These are phyloP conservation scores for Gossypium schwendimanii DNA, from an alignment of 441 rosid genomes.

Conservation along the genomic window DNA sequence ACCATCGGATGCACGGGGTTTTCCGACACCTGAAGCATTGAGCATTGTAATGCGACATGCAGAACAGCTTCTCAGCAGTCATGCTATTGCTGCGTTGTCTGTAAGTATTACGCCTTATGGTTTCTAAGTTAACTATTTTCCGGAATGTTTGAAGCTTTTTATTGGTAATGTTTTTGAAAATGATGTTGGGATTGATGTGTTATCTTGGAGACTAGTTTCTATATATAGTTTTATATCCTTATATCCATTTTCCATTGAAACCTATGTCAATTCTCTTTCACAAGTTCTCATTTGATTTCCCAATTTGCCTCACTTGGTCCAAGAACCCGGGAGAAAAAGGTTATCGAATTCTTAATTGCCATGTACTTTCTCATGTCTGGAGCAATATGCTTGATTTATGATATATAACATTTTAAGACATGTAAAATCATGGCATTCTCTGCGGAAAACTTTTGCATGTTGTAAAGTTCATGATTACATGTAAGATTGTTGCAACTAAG, in stretches of 20 bases:
- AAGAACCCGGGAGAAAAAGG: not conserved
- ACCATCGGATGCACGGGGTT: slow-evolving; percentile 46
- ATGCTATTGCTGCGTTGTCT: slow-evolving; percentile 47
- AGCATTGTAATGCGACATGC: slow-evolving; percentile 55
- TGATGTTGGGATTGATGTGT: not conserved
- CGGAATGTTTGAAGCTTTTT: not conserved
- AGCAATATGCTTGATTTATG: not conserved
- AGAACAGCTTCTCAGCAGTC: slow-evolving; percentile 57
- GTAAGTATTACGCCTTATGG: slow-evolving; percentile 28
- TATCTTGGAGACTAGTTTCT: not conserved
- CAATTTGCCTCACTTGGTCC: not conserved
- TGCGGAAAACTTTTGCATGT: not conserved
- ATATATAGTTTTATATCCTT: not conserved
- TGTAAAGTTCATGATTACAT: not conserved
- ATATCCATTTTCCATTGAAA: not conserved
- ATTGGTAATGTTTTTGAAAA: not conserved
- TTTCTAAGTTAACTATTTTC: not conserved
- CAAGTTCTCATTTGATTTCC: not conserved
- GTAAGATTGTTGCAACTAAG: not conserved
- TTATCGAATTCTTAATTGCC: not conserved
- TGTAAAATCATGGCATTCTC: not conserved
- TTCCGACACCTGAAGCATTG: slow-evolving; percentile 67
- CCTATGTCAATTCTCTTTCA: not conserved
- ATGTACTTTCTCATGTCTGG: not conserved
- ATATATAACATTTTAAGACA: not conserved